Evolutionary conservation across 805 yeast species (phyloP).

Genomic region (Ogataea methanolica): DNA sequence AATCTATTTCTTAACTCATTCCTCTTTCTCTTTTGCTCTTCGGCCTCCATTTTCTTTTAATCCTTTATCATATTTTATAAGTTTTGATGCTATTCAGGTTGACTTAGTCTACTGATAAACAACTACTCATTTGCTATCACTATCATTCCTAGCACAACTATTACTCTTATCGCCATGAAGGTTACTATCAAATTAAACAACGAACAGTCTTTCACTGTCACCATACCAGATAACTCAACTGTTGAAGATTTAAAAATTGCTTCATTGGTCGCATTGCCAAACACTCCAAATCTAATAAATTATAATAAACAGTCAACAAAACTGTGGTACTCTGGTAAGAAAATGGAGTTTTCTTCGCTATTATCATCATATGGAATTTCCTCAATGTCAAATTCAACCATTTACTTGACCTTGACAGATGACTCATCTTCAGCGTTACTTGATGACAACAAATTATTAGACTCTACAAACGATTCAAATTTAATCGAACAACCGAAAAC

Average conservation of each 20-base stretch:
- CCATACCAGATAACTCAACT: slow-evolving; percentile 48
- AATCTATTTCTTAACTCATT: too few relatives aligned
- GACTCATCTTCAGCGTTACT: slow-evolving; percentile 17
- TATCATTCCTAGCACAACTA: slow-evolving; percentile 1
- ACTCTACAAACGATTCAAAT: not conserved
- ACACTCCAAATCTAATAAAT: slow-evolving; percentile 8
- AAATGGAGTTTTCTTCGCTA: slow-evolving; percentile 24
- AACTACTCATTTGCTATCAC: not conserved
- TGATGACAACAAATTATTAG: slow-evolving; percentile 13
- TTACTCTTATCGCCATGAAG: slow-evolving; percentile 33
- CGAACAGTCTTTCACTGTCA: slow-evolving; percentile 35
- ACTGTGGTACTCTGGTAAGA: slow-evolving; percentile 31
- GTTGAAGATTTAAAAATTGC: slow-evolving; percentile 46
- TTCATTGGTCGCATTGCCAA: slow-evolving; percentile 38
- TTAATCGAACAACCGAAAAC: slow-evolving; percentile 16
- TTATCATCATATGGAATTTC: slow-evolving; percentile 27
- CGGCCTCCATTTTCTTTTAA: not conserved
- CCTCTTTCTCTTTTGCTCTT: not conserved
- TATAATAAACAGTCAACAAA: slow-evolving; percentile 15
- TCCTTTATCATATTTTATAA: not conserved
- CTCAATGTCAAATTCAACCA: slow-evolving; percentile 22
- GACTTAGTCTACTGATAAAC: not conserved
- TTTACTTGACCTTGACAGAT: slow-evolving; percentile 26
- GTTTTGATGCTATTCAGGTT: too few relatives aligned
- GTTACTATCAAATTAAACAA: slow-evolving; percentile 37